phyloP scores from a whole-genome alignment of 2,329 filamentous ascomycete genomes.

The Neofusicoccum kwambonambiense region DNA sequence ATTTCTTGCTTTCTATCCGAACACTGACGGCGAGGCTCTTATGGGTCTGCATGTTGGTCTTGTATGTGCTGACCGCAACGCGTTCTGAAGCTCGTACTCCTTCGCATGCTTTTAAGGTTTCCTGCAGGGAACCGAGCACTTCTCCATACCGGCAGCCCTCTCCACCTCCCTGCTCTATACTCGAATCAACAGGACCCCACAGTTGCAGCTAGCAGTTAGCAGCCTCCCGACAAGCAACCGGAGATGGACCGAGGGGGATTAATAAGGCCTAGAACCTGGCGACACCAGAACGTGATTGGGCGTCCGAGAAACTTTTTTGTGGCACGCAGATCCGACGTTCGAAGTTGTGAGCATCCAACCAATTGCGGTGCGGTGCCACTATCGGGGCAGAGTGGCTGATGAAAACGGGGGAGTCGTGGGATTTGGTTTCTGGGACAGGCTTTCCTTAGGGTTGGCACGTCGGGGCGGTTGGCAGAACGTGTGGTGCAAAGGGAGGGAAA shows the following conservation, averaged over 20 bases:
- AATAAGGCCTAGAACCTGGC: neutral
- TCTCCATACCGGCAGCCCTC: neutral
- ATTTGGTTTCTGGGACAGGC: too few relatives aligned
- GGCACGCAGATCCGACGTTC: slow-evolving; percentile 15
- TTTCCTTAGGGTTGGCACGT: too few relatives aligned
- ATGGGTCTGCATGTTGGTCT: too few relatives aligned
- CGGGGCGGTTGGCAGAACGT: too few relatives aligned
- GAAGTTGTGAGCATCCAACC: neutral
- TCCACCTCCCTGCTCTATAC: neutral
- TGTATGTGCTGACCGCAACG: too few relatives aligned
- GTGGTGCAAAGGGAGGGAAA: too few relatives aligned
- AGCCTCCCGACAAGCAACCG: too few relatives aligned
- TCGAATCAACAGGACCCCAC: neutral
- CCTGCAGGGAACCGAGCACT: neutral
- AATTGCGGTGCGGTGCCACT: neutral
- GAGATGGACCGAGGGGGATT: too few relatives aligned
- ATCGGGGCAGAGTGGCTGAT: neutral
- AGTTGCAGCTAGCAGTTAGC: neutral
- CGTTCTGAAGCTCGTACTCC: too few relatives aligned
- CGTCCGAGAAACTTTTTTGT: neutral
- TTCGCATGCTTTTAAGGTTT: too few relatives aligned
- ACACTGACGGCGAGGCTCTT: too few relatives aligned
- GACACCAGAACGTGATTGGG: neutral
- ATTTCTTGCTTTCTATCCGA: neutral
- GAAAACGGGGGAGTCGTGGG: neutral